Percentiles rank a stretch among this genome's conserved stretches.
phyloP scores from a whole-genome alignment of 176 grass and related monocot species.

The Cenchrus fungigraminus region DNA sequence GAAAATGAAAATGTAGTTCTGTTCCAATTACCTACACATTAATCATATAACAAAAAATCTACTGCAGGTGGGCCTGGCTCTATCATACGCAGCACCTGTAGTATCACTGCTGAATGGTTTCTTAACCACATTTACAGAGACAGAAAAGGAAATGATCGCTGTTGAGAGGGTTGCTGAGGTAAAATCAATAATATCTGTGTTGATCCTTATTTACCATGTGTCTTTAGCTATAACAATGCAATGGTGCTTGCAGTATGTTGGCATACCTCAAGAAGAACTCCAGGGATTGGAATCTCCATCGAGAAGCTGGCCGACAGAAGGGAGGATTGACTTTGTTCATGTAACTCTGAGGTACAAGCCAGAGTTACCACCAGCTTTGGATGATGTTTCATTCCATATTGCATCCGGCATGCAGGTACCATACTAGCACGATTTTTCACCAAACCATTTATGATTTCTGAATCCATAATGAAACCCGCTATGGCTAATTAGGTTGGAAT shows the following conservation, averaged over 20 bases:
- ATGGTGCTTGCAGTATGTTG: slow-evolving; percentile 65
- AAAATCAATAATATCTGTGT: slow-evolving; percentile 1
- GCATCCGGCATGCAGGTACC: slow-evolving; percentile 76
- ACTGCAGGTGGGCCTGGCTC: slow-evolving; percentile 79
- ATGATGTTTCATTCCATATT: slow-evolving; percentile 72
- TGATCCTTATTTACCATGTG: slow-evolving; percentile 4
- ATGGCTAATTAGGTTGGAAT: slow-evolving; percentile 79
- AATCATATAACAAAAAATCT: slow-evolving; percentile 30
- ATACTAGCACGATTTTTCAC: not conserved
- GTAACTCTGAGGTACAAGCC: slow-evolving; percentile 84
- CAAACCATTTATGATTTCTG: slow-evolving; percentile 3
- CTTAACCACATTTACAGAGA: slow-evolving; percentile 93
- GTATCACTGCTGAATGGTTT: slow-evolving; percentile 90
- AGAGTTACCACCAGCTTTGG: slow-evolving; percentile 71
- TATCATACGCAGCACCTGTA: slow-evolving; percentile 90
- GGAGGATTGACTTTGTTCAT: slow-evolving; percentile 78
- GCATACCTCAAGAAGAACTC: slow-evolving; percentile 77
- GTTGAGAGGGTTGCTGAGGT: slow-evolving; percentile 94
- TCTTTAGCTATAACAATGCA: slow-evolving; percentile 22
- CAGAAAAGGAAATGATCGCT: slow-evolving; percentile 97
- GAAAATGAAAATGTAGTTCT: slow-evolving; percentile 21
- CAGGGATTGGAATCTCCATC: slow-evolving; percentile 60
- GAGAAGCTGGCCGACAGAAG: slow-evolving; percentile 69
- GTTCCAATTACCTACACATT: slow-evolving; percentile 15
- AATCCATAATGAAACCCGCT: not conserved